A percentile compares a stretch with the other conserved stretches of the same genome.
These are phyloP conservation scores for Fraxinus albicans DNA, from an alignment of 305 asterid species.

Conservation along the genomic window DNA sequence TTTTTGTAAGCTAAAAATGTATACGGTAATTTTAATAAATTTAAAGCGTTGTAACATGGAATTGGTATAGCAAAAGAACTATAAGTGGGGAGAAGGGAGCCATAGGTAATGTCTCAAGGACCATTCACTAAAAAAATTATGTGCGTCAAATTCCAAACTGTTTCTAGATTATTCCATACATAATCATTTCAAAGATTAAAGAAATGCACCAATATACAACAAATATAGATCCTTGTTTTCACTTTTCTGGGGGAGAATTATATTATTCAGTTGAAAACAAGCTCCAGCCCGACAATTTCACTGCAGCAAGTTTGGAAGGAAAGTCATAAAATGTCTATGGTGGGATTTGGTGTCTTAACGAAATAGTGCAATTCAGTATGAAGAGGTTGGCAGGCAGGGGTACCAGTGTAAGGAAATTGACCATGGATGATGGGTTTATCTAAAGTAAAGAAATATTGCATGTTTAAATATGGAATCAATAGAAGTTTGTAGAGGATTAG, in stretches of 20 bases:
- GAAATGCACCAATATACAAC: neutral
- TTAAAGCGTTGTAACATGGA: neutral
- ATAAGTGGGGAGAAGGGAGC: neutral
- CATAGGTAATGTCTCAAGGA: neutral
- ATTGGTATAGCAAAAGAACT: neutral
- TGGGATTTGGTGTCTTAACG: neutral
- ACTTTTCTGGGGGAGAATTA: neutral
- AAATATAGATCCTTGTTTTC: neutral
- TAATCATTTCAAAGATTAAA: neutral
- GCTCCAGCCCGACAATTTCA: neutral
- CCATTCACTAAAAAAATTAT: neutral
- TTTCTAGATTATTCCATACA: neutral
- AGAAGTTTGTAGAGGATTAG: neutral
- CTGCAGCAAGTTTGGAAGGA: neutral
- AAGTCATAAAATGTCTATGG: neutral
- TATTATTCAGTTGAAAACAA: neutral
- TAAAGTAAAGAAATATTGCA: neutral
- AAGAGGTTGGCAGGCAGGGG: neutral
- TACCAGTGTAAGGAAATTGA: neutral
- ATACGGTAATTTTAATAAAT: no score
- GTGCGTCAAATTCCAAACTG: neutral
- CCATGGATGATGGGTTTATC: neutral
- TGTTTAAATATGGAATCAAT: neutral
- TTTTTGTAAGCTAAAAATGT: neutral
- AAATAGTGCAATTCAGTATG: neutral